Percentiles rank a stretch among this genome's conserved stretches.
Evolutionary conservation across 176 grass and related monocot species (phyloP).

Genomic region (Tuctoria greenei): DNA sequence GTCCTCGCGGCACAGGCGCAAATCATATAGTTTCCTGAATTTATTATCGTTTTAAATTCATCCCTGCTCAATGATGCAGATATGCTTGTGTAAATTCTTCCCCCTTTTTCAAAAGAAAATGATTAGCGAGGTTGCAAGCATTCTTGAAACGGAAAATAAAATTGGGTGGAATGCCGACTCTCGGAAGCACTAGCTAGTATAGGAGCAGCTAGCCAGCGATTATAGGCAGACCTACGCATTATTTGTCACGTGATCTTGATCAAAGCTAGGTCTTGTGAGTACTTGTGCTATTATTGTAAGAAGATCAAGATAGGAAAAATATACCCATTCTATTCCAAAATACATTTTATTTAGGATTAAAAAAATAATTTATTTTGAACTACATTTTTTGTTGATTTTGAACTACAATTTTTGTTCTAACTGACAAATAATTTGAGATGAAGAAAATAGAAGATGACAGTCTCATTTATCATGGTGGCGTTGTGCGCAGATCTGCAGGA

Average conservation of each 20-base stretch:
- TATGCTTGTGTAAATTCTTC: neutral
- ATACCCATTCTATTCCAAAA: too few species aligned
- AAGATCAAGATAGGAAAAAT: neutral
- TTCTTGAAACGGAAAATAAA: too few species aligned
- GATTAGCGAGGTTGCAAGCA: neutral
- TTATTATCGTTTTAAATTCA: neutral
- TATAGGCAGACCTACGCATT: neutral
- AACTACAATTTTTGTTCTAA: too few species aligned
- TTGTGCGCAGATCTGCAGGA: neutral
- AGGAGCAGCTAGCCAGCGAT: neutral
- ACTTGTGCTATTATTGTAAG: neutral
- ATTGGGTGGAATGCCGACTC: neutral
- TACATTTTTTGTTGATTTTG: too few species aligned
- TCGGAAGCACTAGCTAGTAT: neutral
- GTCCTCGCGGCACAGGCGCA: conserved; percentile 1
- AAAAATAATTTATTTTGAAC: too few species aligned
- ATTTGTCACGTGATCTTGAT: conserved; percentile 26
- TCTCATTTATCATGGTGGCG: neutral
- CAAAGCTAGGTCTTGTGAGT: neutral
- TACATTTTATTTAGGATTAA: too few species aligned
- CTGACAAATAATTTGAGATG: too few species aligned
- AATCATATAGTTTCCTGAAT: neutral
- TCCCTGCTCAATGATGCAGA: neutral
- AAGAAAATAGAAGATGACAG: neutral
- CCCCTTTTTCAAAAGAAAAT: neutral